Evolutionary conservation across 2,329 filamentous ascomycete genomes (phyloP).

Genomic region (Sphaerulina musiva): DNA sequence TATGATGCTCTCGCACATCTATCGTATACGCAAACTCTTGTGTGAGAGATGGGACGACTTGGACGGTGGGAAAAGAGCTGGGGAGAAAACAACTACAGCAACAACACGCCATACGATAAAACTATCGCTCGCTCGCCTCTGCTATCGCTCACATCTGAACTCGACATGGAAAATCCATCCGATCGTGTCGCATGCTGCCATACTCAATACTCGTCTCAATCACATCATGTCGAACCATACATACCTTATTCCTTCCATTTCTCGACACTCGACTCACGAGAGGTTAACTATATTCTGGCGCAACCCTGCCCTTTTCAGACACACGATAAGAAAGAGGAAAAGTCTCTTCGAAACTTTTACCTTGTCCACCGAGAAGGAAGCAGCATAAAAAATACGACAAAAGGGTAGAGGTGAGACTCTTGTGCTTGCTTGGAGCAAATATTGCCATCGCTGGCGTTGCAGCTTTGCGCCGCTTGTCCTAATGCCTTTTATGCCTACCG

Average conservation of each 20-base stretch:
- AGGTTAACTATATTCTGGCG: neutral
- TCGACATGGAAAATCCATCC: constrained; percentile 7
- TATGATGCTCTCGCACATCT: too few species aligned
- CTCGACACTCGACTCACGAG: neutral
- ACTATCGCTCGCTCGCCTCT: too few species aligned
- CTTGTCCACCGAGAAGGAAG: too few species aligned
- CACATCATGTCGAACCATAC: constrained; percentile 11
- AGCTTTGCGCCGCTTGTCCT: constrained; percentile 24
- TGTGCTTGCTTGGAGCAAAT: constrained; percentile 4
- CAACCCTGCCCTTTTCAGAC: neutral
- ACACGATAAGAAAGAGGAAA: too few species aligned
- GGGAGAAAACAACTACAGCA: too few species aligned
- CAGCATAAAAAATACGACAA: neutral
- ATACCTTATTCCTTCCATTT: neutral
- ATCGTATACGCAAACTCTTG: too few species aligned
- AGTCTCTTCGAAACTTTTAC: too few species aligned
- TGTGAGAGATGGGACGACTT: too few species aligned
- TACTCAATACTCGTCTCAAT: neutral
- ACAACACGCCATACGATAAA: too few species aligned
- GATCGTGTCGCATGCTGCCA: constrained; percentile 11
- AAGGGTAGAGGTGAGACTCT: neutral
- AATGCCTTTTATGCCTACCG: constrained; percentile 20
- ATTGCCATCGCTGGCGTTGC: constrained; percentile 35
- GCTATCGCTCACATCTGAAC: too few species aligned
- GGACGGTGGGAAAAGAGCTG: too few species aligned